Evolutionary conservation across 345 rosid species (phyloP).

Genomic region (Zanthoxylum bungeanum): DNA sequence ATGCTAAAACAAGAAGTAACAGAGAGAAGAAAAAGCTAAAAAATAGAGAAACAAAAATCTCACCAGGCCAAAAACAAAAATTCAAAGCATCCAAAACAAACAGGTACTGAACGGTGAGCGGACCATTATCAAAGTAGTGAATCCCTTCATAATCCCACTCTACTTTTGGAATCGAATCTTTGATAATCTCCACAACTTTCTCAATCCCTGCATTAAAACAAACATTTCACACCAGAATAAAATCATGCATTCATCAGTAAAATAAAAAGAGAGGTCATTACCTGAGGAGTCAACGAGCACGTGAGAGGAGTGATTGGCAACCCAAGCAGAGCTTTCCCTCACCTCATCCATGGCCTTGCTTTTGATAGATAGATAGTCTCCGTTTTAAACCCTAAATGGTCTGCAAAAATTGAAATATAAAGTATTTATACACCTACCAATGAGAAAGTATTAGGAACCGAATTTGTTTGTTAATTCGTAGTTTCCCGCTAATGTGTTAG

Average conservation of each 20-base stretch:
- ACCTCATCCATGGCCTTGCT: slow-evolving; percentile 53
- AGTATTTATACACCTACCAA: too few relatives aligned
- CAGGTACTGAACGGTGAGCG: slow-evolving; percentile 77
- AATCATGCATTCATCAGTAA: background rate
- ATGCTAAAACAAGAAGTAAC: background rate
- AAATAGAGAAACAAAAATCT: background rate
- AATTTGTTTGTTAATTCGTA: slow-evolving; percentile 4
- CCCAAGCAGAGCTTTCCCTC: slow-evolving; percentile 61
- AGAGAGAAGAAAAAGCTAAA: background rate
- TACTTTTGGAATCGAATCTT: slow-evolving; percentile 53
- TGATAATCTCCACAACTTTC: slow-evolving; percentile 48
- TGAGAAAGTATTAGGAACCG: background rate
- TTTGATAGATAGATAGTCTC: background rate
- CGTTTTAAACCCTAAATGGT: slow-evolving; percentile 2
- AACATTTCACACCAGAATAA: background rate
- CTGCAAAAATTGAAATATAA: background rate
- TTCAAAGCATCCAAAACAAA: slow-evolving; percentile 74
- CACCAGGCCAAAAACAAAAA: slow-evolving; percentile 91
- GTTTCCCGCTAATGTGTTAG: slow-evolving; percentile 36
- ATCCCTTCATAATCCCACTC: slow-evolving; percentile 87
- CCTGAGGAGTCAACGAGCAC: slow-evolving; percentile 51
- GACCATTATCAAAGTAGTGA: slow-evolving; percentile 69
- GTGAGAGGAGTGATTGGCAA: slow-evolving; percentile 57
- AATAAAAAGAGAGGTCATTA: slow-evolving; percentile 1
- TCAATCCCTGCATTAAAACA: slow-evolving; percentile 49